Evolutionary conservation across 345 rosid genomes (phyloP).

Genomic region (Draba incana): DNA sequence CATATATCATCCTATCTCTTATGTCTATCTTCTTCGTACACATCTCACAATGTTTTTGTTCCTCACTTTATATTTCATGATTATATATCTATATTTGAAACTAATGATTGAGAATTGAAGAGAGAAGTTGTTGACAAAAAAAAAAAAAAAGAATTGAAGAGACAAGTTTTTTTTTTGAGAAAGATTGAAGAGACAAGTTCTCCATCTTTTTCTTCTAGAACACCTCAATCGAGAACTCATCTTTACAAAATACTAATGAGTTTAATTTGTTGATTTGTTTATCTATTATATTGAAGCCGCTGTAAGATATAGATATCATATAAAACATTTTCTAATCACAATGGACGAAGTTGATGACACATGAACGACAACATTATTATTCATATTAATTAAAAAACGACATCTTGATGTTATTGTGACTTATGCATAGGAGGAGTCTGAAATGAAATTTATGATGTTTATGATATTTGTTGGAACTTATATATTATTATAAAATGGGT

Average conservation of each 20-base stretch:
- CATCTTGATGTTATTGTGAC: neutral
- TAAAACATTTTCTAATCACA: neutral
- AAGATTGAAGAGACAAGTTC: neutral
- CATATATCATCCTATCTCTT: constrained; percentile 37
- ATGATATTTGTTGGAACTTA: neutral
- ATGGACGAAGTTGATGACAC: neutral
- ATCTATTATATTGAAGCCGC: neutral
- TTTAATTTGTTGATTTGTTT: neutral
- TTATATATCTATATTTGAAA: neutral
- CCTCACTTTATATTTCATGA: constrained; percentile 6
- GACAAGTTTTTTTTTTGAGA: no score
- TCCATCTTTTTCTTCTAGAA: constrained; percentile 3
- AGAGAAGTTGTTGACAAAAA: no score
- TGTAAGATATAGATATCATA: no score
- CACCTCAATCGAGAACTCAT: neutral
- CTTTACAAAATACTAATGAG: neutral
- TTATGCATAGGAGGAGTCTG: neutral
- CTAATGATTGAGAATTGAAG: constrained; percentile 1
- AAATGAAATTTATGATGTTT: neutral
- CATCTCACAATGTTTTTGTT: constrained; percentile 8
- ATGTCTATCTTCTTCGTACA: constrained; percentile 35
- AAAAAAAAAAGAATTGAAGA: no score
- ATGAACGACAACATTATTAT: neutral
- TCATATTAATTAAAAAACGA: neutral
- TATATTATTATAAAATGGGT: no score